A percentile compares a stretch with the other conserved stretches of the same genome.
phyloP scores from a whole-genome alignment of 345 rosid genomes.

The Triadica sebifera region DNA sequence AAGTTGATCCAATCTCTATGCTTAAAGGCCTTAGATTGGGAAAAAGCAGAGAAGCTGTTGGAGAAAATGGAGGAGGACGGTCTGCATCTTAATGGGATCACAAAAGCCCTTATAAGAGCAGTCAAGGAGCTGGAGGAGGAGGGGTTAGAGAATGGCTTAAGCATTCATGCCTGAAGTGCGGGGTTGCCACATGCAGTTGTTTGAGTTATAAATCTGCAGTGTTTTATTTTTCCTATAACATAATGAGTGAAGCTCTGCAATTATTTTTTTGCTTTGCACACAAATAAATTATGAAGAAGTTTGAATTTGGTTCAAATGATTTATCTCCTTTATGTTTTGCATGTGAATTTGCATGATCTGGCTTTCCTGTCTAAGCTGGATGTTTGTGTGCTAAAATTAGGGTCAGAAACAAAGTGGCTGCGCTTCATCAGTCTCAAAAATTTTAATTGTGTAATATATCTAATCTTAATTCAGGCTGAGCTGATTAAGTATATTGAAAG shows the following conservation, averaged over 20 bases:
- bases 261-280: not conserved
- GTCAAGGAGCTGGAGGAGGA: conserved; percentile 77
- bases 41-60: conserved; percentile 60
- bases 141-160: conserved; percentile 31
- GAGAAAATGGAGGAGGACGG: conserved; percentile 68
- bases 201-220: not conserved
- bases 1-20: conserved; percentile 81
- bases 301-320: not conserved
- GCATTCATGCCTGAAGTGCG: conserved; percentile 24
- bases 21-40: conserved; percentile 76
- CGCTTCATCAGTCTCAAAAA: too few relatives aligned
- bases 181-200: not conserved
- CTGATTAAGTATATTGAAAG: too few relatives aligned
- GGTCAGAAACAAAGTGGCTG: too few relatives aligned
- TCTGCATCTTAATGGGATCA: conserved; percentile 65
- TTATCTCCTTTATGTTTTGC: not conserved
- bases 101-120: conserved; percentile 63
- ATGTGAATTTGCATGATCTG: not conserved
- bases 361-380: not conserved
- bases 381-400: not conserved
- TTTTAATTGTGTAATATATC: too few relatives aligned
- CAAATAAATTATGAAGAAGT: not conserved
- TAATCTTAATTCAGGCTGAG: too few relatives aligned
- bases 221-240: not conserved
- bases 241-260: conserved; percentile 4